These are phyloP conservation scores for Kwoniella bestiolae DNA, from an alignment of 768 basidiomycete genomes.

Conservation along the genomic window DNA sequence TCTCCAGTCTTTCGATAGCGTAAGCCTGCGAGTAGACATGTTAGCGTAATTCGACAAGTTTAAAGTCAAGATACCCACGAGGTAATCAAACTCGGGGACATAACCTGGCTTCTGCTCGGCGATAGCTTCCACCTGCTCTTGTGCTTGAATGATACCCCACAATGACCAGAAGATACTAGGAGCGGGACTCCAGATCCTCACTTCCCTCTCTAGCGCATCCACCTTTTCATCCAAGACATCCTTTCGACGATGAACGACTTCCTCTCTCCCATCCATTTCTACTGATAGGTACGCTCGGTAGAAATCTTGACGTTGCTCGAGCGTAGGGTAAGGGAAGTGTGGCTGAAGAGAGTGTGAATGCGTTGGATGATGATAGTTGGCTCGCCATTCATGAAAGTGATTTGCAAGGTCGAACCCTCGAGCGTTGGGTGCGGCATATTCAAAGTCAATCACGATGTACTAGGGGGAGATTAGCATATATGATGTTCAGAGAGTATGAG, in stretches of 20 bases:
- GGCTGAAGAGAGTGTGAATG: slow-evolving; percentile 57
- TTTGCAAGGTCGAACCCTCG: slow-evolving; percentile 95
- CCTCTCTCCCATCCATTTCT: slow-evolving; percentile 49
- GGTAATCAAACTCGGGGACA: slow-evolving; percentile 79
- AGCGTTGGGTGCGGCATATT: slow-evolving; percentile 91
- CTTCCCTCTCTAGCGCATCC: slow-evolving; percentile 72
- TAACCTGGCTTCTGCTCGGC: slow-evolving; percentile 57
- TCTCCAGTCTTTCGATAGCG: slow-evolving; percentile 61
- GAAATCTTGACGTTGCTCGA: slow-evolving; percentile 76
- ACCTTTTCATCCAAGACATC: slow-evolving; percentile 61
- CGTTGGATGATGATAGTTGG: slow-evolving; percentile 73
- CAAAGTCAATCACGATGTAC: slow-evolving; percentile 97
- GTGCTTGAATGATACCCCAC: slow-evolving; percentile 90
- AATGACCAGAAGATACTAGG: slow-evolving; percentile 91
- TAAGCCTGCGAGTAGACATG: slow-evolving; percentile 62
- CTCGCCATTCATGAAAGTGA: slow-evolving; percentile 97
- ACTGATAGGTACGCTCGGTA: slow-evolving; percentile 76
- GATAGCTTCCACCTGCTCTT: slow-evolving; percentile 58
- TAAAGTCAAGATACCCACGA: slow-evolving; percentile 56
- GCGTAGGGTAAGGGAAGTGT: slow-evolving; percentile 71
- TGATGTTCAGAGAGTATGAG: too few species aligned
- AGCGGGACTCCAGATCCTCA: slow-evolving; percentile 84
- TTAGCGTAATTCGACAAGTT: not conserved
- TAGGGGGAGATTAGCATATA: slow-evolving; percentile 52
- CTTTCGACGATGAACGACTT: slow-evolving; percentile 35